Base-by-base conservation (phyloP, 2,329 filamentous ascomycete genomes). In the Curvularia lunata region DNA sequence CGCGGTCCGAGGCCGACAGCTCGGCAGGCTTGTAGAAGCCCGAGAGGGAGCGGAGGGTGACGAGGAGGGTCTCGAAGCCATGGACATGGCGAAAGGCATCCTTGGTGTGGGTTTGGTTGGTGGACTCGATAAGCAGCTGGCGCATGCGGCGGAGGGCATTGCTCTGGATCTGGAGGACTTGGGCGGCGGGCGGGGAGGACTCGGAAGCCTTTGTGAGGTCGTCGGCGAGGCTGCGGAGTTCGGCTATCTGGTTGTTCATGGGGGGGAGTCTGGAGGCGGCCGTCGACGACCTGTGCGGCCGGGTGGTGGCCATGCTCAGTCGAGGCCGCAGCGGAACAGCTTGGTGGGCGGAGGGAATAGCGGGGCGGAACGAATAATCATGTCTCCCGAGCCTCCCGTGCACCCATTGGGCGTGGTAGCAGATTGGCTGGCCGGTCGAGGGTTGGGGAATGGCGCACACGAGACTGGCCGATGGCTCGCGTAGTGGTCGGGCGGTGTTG, bases 11-110 rank as follows among this genome's bases (percentile, higher is more conserved):
- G 38, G 86, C 78, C 49, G 78, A 84, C 70, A 84, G 83, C 71
- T 84, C 86, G 55, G 80, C 80, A n/a, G 85, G 86, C 68, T 91
- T 86, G 77, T 94, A 95, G 70, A 89, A 90, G 62, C 90, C 89
- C 1, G 90, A 88, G 61, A 92, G 87, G 52, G 86, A 84, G 56
- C 88, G 84, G 21, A 96, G 79, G 25, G 91, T 83, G 41, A 86
- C 82, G 52, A 97, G 81, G 21, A 96, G 79, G 42, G 84, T 83
- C 67, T 91, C 86, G 75, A 96, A 97, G 68, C 93, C 93, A 55
- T 85, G 83, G 25, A 92, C 84, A 71, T 91, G 87, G 64, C 93
- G 87, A 74, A 97, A 97, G 66, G 91, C 88, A 78, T 96, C 91
- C 78, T 92, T 91, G 43, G 82, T 80, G 58, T 82, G 80, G 48